Base-by-base conservation (phyloP, 139 green algal species). In the Chlorella sp. region DNA sequence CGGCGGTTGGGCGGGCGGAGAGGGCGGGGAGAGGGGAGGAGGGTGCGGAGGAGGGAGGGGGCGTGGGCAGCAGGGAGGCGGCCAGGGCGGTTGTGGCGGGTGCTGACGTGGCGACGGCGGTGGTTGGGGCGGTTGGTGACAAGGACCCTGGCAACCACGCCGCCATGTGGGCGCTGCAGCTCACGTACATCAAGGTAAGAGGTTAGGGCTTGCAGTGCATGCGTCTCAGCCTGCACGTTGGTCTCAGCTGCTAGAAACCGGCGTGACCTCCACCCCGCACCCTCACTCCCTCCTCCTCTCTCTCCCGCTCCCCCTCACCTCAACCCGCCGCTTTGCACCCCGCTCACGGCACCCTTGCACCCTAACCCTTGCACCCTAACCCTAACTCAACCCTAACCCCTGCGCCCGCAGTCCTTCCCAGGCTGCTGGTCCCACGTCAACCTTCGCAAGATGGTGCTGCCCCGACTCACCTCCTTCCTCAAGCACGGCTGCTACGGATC, bases 151-250 rank as follows among this genome's bases (percentile, higher is more conserved):
- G n/a, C 17, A 88, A 84, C 73, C 91, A 95, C 68, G 61, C 70
- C 2, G 78, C 73, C 0, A 88, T 93, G 86, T 96, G 91, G 91
- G 88, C 87, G 29, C 76, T 88, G 72, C 32, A 95, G 34, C 81
- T 96, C 29, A 79, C 76, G 4, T 91, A 87, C 70, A 50, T 81
- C 22, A 80, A 80, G 78, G 78, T 83, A 36, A 20, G 73, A 10
- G 30, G 69, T 17, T 55, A 24, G 42, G 42, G n/a, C n/a, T n/a
- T n/a, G n/a, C n/a, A n/a, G n/a, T n/a, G n/a, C n/a, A n/a, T n/a
- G n/a, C n/a, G n/a, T n/a, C n/a, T n/a, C n/a, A n/a, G n/a, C n/a
- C n/a, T n/a, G n/a, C n/a, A n/a, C n/a, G n/a, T n/a, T 55, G 10
- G 17, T 55, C 17, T 55, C 10, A 55, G 42, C 42, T 24, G 42